These are phyloP conservation scores for Wickerhamomyces canadensis DNA, from an alignment of 805 yeast genomes.

Conservation along the genomic window DNA sequence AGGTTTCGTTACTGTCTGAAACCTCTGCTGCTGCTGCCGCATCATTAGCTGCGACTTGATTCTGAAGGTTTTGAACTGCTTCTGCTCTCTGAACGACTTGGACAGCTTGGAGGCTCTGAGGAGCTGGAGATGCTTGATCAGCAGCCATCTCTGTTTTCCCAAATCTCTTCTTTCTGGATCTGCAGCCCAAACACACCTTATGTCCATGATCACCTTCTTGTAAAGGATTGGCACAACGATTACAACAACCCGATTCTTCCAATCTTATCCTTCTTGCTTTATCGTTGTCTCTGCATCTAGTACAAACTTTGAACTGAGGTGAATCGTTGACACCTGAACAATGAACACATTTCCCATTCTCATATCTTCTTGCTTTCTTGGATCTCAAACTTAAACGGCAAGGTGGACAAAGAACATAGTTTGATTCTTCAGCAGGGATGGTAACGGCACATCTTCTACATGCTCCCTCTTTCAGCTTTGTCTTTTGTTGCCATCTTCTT, in stretches of 20 bases:
- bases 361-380: slow-evolving; percentile 53
- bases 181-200: slow-evolving; percentile 51
- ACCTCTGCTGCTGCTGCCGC: neutral
- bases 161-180: slow-evolving; percentile 44
- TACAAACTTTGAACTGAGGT: slow-evolving; percentile 55
- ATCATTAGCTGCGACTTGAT: neutral
- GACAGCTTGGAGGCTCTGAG: slow-evolving; percentile 2
- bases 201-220: slow-evolving; percentile 40
- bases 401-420: slow-evolving; percentile 54
- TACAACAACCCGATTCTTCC: slow-evolving; percentile 55
- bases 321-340: slow-evolving; percentile 53
- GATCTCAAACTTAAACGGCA: slow-evolving; percentile 52
- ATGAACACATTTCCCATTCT: slow-evolving; percentile 63
- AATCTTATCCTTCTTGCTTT: slow-evolving; percentile 49
- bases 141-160: slow-evolving; percentile 10
- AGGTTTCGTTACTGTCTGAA: neutral
- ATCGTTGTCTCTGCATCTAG: slow-evolving; percentile 58
- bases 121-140: slow-evolving; percentile 9
- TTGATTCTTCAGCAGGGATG: slow-evolving; percentile 44
- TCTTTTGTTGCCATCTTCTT: slow-evolving; percentile 58
- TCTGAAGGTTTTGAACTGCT: slow-evolving; percentile 9
- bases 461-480: slow-evolving; percentile 54
- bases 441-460: slow-evolving; percentile 59
- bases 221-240: slow-evolving; percentile 51
- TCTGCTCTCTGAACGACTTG: slow-evolving; percentile 6